Base-by-base conservation (phyloP, 441 rosid genomes). In the Melastoma candidum region DNA sequence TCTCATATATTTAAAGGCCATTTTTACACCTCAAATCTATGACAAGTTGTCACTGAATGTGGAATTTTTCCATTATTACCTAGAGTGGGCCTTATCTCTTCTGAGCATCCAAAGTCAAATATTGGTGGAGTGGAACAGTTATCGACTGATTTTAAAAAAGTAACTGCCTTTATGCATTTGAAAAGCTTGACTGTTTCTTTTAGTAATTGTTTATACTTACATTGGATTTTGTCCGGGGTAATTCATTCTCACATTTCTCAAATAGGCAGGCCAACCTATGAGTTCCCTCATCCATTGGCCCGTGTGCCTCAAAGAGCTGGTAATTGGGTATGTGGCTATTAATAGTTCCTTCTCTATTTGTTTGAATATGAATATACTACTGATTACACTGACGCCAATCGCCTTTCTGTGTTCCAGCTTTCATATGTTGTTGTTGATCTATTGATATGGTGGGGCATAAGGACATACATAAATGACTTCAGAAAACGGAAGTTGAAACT, bases 241-340 rank as follows among this genome's bases (percentile, higher is more conserved):
- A 48, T 76, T 54, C 51, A 65, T 66, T 63, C 90, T 84, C 65
- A 93, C 79, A 70, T 72, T 77, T 48, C 66, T 68, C 71, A 62
- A 60, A 73, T 93, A 80, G 95, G 79, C 99, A 93, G 99, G 97
- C 99, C 99, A 26, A 93, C 99, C 44, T 76, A 76, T 73, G 99
- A 86, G 74, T 89, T 93, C 71, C 93, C 97, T 67, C 96, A 93
- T 57, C 99, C 99, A 41, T 74, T 89, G 64, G 99, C 97, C 11
- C 96, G 96, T 54, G 99, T 89, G 54, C 82, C 97, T 53, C 96
- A 89, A 61, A 83, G 84, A 65, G 97, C 99, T 76, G 99, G 93
- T 54, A 70, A 93, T 68, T 93, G 99, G 99, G 99, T 93, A 86
- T 71, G 80, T 58, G 36, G 36, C 36, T 29, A 29, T 29, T 3